phyloP scores from a whole-genome alignment of 1,139 yeast genomes.

The Zygosaccharomyces pseudobailii region DNA sequence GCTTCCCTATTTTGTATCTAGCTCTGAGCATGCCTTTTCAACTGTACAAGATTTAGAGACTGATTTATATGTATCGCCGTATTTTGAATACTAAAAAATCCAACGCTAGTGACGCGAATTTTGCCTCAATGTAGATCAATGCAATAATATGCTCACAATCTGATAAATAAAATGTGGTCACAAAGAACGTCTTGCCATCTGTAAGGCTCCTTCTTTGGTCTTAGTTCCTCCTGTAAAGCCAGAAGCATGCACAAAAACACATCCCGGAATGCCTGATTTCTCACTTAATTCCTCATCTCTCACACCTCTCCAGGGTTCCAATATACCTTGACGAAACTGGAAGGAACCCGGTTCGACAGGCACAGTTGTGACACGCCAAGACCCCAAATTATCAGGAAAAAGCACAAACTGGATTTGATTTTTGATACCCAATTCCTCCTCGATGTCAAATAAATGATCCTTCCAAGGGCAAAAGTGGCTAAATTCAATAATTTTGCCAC shows the following conservation, averaged over 20 bases:
- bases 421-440: constrained; percentile 49
- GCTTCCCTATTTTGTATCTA: too few species aligned
- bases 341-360: constrained; percentile 73
- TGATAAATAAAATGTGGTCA: constrained; percentile 10
- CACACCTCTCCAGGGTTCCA: constrained; percentile 89
- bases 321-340: constrained; percentile 79
- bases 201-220: constrained; percentile 69
- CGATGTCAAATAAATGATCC: constrained; percentile 78
- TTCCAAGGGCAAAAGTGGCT: constrained; percentile 88
- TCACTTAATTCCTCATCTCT: constrained; percentile 78
- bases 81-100: too few species aligned
- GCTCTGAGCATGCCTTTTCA: too few species aligned
- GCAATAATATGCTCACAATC: neutral
- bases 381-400: constrained; percentile 64
- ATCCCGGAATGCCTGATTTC: constrained; percentile 72
- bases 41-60: too few species aligned
- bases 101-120: too few species aligned
- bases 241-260: constrained; percentile 91
- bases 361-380: constrained; percentile 92
- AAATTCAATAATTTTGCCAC: constrained; percentile 71
- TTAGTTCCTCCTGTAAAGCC: constrained; percentile 97
- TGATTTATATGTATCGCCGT: too few species aligned
- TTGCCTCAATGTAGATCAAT: neutral
- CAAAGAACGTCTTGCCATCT: constrained; percentile 62
- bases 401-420: constrained; percentile 71